phyloP scores from a whole-genome alignment of 352 stramenopile species.

The Thalassiosira ordinaria region DNA sequence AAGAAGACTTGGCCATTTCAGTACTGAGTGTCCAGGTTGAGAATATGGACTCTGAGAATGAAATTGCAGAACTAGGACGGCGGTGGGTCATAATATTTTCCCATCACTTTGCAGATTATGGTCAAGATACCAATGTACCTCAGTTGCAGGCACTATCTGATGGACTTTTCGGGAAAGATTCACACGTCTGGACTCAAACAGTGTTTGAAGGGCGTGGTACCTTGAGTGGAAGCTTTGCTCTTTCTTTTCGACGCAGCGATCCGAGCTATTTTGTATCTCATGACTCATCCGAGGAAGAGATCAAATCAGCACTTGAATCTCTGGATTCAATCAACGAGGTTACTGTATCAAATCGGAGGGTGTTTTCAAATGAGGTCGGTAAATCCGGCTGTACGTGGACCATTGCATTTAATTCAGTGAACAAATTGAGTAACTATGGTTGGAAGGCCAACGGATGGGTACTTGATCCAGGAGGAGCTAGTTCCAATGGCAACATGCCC shows the following conservation, averaged over 20 bases:
- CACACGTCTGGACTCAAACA: slow-evolving; percentile 58
- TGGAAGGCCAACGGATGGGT: too few species aligned
- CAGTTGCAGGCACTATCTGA: slow-evolving; percentile 48
- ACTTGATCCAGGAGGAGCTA: slow-evolving; percentile 50
- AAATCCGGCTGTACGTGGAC: slow-evolving; percentile 65
- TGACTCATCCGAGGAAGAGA: slow-evolving; percentile 58
- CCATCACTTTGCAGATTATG: slow-evolving; percentile 54
- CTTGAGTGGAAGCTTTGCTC: slow-evolving; percentile 69
- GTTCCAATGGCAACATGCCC: slow-evolving; percentile 62
- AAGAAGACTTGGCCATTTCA: slow-evolving; percentile 63
- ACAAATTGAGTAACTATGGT: slow-evolving; percentile 62
- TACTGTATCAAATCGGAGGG: slow-evolving; percentile 43
- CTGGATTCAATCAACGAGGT: slow-evolving; percentile 75
- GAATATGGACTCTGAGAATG: slow-evolving; percentile 48
- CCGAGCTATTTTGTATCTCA: slow-evolving; percentile 52
- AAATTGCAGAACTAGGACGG: slow-evolving; percentile 61
- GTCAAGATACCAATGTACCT: slow-evolving; percentile 57
- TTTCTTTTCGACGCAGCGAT: slow-evolving; percentile 59
- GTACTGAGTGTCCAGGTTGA: slow-evolving; percentile 60
- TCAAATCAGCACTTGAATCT: slow-evolving; percentile 58
- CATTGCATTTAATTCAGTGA: slow-evolving; percentile 72
- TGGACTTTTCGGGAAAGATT: slow-evolving; percentile 51
- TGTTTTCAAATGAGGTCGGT: slow-evolving; percentile 47
- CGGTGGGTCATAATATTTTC: slow-evolving; percentile 74
- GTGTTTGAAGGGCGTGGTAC: slow-evolving; percentile 57